Percentiles rank a stretch among this genome's conserved stretches.
Conservation (phyloP, 371 early-diverging fungal genomes). For the Mucor plumbeus region DNA sequence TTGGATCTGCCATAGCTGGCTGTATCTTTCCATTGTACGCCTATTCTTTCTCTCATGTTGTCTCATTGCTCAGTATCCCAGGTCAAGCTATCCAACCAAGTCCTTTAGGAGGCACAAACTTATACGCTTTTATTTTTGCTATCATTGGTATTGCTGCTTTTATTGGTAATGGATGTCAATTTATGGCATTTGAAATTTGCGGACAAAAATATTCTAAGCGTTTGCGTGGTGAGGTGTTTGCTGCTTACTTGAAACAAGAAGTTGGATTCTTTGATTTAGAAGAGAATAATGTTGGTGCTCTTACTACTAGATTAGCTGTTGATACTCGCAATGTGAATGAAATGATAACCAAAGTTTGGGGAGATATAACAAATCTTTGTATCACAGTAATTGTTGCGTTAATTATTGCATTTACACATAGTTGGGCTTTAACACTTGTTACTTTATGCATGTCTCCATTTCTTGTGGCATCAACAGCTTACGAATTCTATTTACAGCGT, state of each 20-base stretch:
- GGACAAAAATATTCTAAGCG: slow-evolving; percentile 66
- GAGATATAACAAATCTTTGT: slow-evolving; percentile 60
- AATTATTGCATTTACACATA: slow-evolving; percentile 50
- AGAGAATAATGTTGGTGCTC: slow-evolving; percentile 78
- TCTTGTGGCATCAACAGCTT: slow-evolving; percentile 45
- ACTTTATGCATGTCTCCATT: slow-evolving; percentile 59
- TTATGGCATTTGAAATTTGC: slow-evolving; percentile 46
- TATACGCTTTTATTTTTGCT: slow-evolving; percentile 76
- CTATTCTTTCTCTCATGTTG: slow-evolving; percentile 41
- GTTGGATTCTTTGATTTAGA: slow-evolving; percentile 87
- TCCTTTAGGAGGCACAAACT: slow-evolving; percentile 57
- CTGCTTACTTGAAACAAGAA: slow-evolving; percentile 77
- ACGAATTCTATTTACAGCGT: slow-evolving; percentile 42
- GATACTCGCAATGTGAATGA: slow-evolving; percentile 76
- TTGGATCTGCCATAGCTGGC: slow-evolving; percentile 60
- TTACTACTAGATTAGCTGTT: slow-evolving; percentile 79
- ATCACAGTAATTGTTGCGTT: slow-evolving; percentile 49
- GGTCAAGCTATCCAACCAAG: slow-evolving; percentile 34
- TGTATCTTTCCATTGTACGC: slow-evolving; percentile 38
- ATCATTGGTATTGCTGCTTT: slow-evolving; percentile 55
- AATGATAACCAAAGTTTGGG: slow-evolving; percentile 69
- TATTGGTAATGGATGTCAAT: slow-evolving; percentile 38
- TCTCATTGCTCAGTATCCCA: not conserved
- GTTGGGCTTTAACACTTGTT: slow-evolving; percentile 66
- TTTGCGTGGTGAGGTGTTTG: slow-evolving; percentile 60